Evolutionary conservation across 2,329 filamentous ascomycete species (phyloP).

Genomic region (Aureobasidium sp.): DNA sequence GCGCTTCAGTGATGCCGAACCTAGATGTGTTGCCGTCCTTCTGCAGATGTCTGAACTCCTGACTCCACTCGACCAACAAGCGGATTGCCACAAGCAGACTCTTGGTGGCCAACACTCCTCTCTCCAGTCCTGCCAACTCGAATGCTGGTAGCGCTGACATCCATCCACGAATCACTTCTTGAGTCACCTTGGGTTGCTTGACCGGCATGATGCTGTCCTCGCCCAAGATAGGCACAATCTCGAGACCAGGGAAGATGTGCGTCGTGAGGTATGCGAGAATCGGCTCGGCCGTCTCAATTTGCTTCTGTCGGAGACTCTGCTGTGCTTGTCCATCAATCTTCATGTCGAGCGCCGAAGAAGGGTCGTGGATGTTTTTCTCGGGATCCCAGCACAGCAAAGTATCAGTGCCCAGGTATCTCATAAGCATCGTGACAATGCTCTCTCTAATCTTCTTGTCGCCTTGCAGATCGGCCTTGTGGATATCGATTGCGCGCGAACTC

Average conservation of each 20-base stretch:
- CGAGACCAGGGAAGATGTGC: conserved; percentile 74
- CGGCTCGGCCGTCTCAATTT: conserved; percentile 59
- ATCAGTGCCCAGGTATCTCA: conserved; percentile 88
- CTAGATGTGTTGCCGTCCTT: conserved; percentile 26
- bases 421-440: conserved; percentile 56
- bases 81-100: conserved; percentile 70
- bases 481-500: conserved; percentile 73
- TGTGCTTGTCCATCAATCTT: conserved; percentile 35
- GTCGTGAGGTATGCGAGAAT: conserved; percentile 64
- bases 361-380: conserved; percentile 40
- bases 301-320: conserved; percentile 57
- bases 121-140: conserved; percentile 80
- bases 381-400: conserved; percentile 86
- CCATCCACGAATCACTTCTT: conserved; percentile 71
- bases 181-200: conserved; percentile 65
- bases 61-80: conserved; percentile 79
- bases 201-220: conserved; percentile 65
- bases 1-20: conserved; percentile 79
- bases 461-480: conserved; percentile 56
- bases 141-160: conserved; percentile 61
- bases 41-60: conserved; percentile 51
- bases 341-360: conserved; percentile 17
- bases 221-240: conserved; percentile 74
- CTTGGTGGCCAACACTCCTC: conserved; percentile 77
- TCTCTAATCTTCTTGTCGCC: conserved; percentile 47